Evolutionary conservation across 768 basidiomycete genomes (phyloP).

Genomic region (Chalciporus sphaerocephalus): DNA sequence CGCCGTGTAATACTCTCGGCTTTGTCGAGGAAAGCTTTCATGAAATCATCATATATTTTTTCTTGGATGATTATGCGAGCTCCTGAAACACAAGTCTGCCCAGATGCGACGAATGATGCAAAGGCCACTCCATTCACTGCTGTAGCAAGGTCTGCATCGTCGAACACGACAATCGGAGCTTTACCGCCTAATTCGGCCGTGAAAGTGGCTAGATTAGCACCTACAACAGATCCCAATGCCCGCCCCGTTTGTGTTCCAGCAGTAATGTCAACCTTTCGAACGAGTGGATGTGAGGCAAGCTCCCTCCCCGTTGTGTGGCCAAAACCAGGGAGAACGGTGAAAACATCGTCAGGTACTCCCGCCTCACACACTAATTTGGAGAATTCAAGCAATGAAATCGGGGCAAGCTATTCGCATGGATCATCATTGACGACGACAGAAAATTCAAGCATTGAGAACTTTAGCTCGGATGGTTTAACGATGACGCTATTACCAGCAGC

Average conservation of each 20-base stretch:
- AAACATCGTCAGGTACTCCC: conserved; percentile 75
- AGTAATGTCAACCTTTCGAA: conserved; percentile 83
- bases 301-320: conserved; percentile 61
- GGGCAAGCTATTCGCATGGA: conserved; percentile 51
- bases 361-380: conserved; percentile 58
- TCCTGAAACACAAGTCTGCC: conserved; percentile 91
- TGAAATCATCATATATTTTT: conserved; percentile 63
- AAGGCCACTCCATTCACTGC: conserved; percentile 83
- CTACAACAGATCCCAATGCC: conserved; percentile 67
- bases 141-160: conserved; percentile 68
- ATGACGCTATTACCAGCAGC: conserved; percentile 83
- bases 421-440: background rate
- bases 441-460: background rate
- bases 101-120: conserved; percentile 80
- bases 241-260: conserved; percentile 78
- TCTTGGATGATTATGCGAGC: conserved; percentile 76
- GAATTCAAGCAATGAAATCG: conserved; percentile 76
- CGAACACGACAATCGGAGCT: conserved; percentile 77
- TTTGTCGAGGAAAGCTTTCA: conserved; percentile 59
- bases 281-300: conserved; percentile 58
- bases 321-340: conserved; percentile 71
- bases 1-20: conserved; percentile 54
- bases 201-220: conserved; percentile 65
- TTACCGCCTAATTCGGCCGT: conserved; percentile 89
- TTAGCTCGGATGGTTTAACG: conserved; percentile 76